phyloP scores from a whole-genome alignment of 2,329 filamentous ascomycete genomes.

The Coniochaeta hoffmannii region DNA sequence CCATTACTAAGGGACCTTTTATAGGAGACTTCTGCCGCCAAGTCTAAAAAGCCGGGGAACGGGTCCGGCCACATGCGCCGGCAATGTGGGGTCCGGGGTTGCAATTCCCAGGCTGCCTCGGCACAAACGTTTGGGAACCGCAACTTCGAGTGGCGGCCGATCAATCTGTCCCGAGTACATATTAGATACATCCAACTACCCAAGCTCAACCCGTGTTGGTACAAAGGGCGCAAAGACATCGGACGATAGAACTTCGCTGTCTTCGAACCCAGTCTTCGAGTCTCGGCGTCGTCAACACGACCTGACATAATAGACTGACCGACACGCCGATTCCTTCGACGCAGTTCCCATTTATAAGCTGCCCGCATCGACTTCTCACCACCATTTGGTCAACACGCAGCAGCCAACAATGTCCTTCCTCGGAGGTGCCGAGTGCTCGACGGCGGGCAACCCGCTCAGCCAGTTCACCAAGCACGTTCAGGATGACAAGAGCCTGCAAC shows the following conservation, averaged over 20 bases:
- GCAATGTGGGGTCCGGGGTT: neutral
- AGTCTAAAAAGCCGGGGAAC: neutral
- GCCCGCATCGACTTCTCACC: neutral
- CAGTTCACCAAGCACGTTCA: conserved; percentile 97
- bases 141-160: neutral
- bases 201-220: no score
- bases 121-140: neutral
- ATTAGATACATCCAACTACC: no score
- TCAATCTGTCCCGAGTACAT: no score
- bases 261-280: no score
- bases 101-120: conserved; percentile 3
- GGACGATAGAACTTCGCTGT: no score
- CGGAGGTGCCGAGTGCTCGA: conserved; percentile 93
- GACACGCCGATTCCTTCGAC: no score
- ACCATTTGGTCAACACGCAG: neutral
- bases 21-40: no score
- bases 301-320: no score
- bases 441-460: conserved; percentile 88
- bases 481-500: conserved; percentile 90
- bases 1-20: no score
- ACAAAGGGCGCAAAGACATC: no score
- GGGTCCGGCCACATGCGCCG: conserved; percentile 2
- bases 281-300: no score
- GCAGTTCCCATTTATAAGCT: neutral
- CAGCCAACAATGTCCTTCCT: conserved; percentile 74